These are phyloP conservation scores for Candida buenavistaensis DNA, from an alignment of 1,139 yeast species.

Conservation along the genomic window DNA sequence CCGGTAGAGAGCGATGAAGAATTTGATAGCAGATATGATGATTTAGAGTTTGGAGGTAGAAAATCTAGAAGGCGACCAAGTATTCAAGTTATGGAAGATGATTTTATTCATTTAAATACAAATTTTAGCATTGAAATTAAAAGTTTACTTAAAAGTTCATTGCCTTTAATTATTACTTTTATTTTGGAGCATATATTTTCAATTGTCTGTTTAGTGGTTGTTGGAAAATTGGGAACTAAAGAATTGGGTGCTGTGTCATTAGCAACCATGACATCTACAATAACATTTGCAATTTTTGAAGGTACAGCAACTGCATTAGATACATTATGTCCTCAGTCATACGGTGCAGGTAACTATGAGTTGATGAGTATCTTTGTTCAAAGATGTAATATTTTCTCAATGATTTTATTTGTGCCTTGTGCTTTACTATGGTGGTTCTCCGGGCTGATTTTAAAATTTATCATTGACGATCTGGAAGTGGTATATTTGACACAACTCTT, in stretches of 20 bases:
- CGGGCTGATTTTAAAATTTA: constrained; percentile 46
- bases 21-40: constrained; percentile 19
- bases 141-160: constrained; percentile 52
- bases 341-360: constrained; percentile 65
- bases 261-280: constrained; percentile 86
- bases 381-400: constrained; percentile 59
- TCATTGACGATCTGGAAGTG: constrained; percentile 64
- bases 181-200: constrained; percentile 72
- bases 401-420: constrained; percentile 59
- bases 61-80: constrained; percentile 9
- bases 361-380: constrained; percentile 66
- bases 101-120: constrained; percentile 46
- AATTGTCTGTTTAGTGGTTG: constrained; percentile 67
- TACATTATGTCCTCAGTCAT: constrained; percentile 83
- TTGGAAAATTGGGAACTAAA: constrained; percentile 69
- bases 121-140: constrained; percentile 46
- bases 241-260: constrained; percentile 81
- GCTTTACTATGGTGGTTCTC: constrained; percentile 68
- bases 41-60: constrained; percentile 16
- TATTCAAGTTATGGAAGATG: constrained; percentile 13
- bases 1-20: constrained; percentile 22
- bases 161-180: constrained; percentile 68
- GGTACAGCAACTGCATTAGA: constrained; percentile 88
- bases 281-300: constrained; percentile 80
- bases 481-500: constrained; percentile 62